Evolutionary conservation across 257 asterid species (phyloP).

Genomic region (Cynanchum wilfordii): DNA sequence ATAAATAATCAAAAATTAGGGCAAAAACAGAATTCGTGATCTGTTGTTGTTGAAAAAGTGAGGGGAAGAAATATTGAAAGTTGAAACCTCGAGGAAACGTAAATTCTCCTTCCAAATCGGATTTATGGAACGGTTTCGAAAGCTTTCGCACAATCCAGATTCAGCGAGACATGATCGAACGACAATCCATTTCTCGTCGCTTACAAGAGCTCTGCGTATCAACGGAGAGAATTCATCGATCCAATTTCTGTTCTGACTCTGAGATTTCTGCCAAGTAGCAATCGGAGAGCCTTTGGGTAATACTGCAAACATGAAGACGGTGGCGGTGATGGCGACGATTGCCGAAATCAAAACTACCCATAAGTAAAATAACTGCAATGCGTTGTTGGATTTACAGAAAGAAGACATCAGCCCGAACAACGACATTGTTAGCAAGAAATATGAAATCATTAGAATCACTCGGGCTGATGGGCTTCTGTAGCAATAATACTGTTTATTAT

Average conservation of each 20-base stretch:
- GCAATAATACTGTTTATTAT: conserved; percentile 1
- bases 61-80: too few relatives aligned
- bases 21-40: too few relatives aligned
- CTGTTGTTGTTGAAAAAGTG: too few relatives aligned
- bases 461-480: neutral
- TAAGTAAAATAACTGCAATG: conserved; percentile 12
- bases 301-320: conserved; percentile 8
- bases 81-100: conserved; percentile 17
- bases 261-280: conserved; percentile 8
- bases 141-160: conserved; percentile 14
- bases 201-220: conserved; percentile 18
- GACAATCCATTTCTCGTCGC: conserved; percentile 13
- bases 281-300: conserved; percentile 20
- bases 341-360: conserved; percentile 17
- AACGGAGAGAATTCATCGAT: conserved; percentile 19
- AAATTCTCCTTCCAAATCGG: conserved; percentile 7
- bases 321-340: conserved; percentile 6
- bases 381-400: conserved; percentile 12
- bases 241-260: conserved; percentile 19
- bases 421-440: conserved; percentile 16
- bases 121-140: neutral
- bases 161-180: conserved; percentile 13
- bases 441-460: conserved; percentile 11
- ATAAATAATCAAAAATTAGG: too few relatives aligned
- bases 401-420: conserved; percentile 18